Percentiles rank a stretch among this genome's conserved stretches.
phyloP scores from a whole-genome alignment of 768 basidiomycete genomes.

The Lentinula guzmanii region DNA sequence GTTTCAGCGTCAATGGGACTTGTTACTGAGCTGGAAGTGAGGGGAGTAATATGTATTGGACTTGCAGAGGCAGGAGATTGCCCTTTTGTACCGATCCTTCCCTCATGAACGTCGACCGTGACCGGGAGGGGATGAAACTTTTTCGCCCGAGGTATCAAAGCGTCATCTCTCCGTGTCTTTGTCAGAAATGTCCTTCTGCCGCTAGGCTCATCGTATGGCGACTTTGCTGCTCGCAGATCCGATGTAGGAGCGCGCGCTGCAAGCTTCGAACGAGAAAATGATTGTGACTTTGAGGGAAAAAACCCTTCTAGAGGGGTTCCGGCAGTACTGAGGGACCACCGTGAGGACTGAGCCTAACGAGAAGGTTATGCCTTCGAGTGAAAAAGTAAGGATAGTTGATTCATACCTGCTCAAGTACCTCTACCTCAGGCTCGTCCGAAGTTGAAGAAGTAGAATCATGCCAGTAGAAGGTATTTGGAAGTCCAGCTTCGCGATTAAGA shows the following conservation, averaged over 20 bases:
- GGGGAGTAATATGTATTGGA: background rate
- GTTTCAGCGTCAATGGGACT: background rate
- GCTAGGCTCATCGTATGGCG: background rate
- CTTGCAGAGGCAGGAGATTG: background rate
- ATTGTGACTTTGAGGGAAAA: background rate
- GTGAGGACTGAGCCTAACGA: slow-evolving; percentile 2
- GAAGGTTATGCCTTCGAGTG: too few relatives aligned
- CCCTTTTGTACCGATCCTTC: background rate
- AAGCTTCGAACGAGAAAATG: background rate
- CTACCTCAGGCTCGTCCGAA: background rate
- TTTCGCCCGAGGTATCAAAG: background rate
- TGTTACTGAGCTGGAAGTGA: background rate
- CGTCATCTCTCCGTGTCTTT: background rate
- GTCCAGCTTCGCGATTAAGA: background rate
- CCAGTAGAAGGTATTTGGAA: background rate
- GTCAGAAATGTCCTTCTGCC: background rate
- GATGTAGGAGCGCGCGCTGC: background rate
- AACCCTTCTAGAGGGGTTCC: background rate
- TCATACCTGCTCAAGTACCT: background rate
- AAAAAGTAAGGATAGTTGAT: background rate
- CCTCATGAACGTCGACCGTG: background rate
- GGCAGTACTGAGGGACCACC: slow-evolving; percentile 5
- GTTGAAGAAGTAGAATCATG: background rate
- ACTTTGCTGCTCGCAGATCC: slow-evolving; percentile 1
- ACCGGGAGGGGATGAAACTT: background rate